Evolutionary conservation across 768 basidiomycete genomes (phyloP).

Genomic region (Kwoniella dendrophila): DNA sequence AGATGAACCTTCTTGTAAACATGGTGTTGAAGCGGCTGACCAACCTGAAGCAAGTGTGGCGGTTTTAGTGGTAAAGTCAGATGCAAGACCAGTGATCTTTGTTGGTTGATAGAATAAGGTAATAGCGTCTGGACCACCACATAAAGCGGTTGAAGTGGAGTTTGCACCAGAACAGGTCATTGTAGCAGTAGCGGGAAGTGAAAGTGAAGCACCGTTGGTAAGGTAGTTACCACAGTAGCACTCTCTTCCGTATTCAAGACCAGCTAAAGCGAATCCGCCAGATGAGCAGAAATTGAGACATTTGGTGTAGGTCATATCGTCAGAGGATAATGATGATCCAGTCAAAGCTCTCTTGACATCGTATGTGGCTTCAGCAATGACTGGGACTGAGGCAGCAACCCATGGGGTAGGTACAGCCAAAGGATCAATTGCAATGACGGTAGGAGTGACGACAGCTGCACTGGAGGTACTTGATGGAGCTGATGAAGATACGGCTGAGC

Average conservation of each 20-base stretch:
- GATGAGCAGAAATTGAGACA: slow-evolving; percentile 24
- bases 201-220: slow-evolving; percentile 59
- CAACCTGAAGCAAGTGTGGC: slow-evolving; percentile 33
- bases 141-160: slow-evolving; percentile 8
- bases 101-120: slow-evolving; percentile 8
- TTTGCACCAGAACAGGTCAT: slow-evolving; percentile 37
- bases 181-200: slow-evolving; percentile 13
- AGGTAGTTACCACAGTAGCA: slow-evolving; percentile 61
- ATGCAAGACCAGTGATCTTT: neutral
- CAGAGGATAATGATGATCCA: slow-evolving; percentile 6
- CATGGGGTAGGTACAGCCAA: slow-evolving; percentile 15
- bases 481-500: slow-evolving; percentile 21
- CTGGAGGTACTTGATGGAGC: slow-evolving; percentile 1
- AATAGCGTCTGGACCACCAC: slow-evolving; percentile 25
- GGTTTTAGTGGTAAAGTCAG: slow-evolving; percentile 15
- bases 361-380: slow-evolving; percentile 27
- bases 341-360: slow-evolving; percentile 21
- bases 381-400: slow-evolving; percentile 18
- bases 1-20: slow-evolving; percentile 15
- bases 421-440: slow-evolving; percentile 23
- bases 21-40: slow-evolving; percentile 12
- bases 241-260: slow-evolving; percentile 48
- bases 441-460: slow-evolving; percentile 8
- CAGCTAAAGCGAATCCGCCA: slow-evolving; percentile 26
- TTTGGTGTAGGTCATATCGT: slow-evolving; percentile 17